Conservation (phyloP, 208 protist species). For the Leptomonas seymouri region DNA sequence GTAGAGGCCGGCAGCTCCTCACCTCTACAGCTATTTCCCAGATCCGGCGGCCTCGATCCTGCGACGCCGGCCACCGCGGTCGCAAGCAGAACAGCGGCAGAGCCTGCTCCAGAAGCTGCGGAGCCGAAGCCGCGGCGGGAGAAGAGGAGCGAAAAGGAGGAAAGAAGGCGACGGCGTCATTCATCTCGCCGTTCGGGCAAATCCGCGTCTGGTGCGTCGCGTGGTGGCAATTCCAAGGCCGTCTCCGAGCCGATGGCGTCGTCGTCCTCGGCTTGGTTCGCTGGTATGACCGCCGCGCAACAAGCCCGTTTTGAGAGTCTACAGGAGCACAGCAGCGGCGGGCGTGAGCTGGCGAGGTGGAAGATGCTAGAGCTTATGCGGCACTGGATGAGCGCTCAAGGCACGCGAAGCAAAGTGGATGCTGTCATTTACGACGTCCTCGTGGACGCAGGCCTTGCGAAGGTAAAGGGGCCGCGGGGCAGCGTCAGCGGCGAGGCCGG, state of each 20-base stretch:
- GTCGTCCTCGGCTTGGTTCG: constrained; percentile 20
- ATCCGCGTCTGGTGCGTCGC: constrained; percentile 10
- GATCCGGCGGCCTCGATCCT: background rate
- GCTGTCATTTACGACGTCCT: constrained; percentile 46
- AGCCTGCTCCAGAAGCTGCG: background rate
- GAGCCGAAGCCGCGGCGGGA: constrained; percentile 5
- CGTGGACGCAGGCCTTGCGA: constrained; percentile 30
- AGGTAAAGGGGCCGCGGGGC: constrained; percentile 35
- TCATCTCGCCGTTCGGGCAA: constrained; percentile 17
- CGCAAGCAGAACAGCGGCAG: background rate
- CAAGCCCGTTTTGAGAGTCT: constrained; percentile 35
- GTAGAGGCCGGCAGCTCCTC: constrained; percentile 5
- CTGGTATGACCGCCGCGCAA: constrained; percentile 26
- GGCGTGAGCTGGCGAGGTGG: constrained; percentile 42
- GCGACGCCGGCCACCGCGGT: background rate
- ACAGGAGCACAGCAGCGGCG: constrained; percentile 29
- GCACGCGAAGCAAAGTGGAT: constrained; percentile 43
- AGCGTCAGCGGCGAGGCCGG: constrained; percentile 1
- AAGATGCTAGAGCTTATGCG: constrained; percentile 72
- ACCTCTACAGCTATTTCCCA: constrained; percentile 5
- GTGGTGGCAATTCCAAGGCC: background rate
- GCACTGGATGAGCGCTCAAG: constrained; percentile 64
- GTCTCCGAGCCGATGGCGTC: constrained; percentile 8
- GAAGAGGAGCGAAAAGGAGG: constrained; percentile 15
- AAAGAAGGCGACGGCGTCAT: constrained; percentile 17